phyloP scores from a whole-genome alignment of 305 asterid genomes.

The Fraxinus dipetala region DNA sequence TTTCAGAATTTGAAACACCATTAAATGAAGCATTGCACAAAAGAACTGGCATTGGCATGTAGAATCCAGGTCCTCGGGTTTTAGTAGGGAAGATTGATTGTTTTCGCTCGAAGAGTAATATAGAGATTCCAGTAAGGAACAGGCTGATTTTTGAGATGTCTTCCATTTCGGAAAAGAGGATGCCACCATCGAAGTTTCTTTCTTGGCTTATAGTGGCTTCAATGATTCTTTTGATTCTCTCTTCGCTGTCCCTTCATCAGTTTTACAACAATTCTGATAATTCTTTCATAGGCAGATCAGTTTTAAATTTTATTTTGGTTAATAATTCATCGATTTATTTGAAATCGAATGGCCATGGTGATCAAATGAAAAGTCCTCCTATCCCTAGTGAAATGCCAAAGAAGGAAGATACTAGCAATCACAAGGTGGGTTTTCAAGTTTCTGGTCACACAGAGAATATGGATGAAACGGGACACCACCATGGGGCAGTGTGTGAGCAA shows the following conservation, averaged over 20 bases:
- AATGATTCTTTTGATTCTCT: constrained; percentile 50
- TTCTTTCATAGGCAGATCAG: constrained; percentile 37
- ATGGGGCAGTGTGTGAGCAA: constrained; percentile 33
- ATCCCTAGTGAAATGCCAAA: constrained; percentile 14
- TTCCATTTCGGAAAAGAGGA: constrained; percentile 47
- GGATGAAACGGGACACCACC: constrained; percentile 23
- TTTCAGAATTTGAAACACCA: neutral
- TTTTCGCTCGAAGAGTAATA: neutral
- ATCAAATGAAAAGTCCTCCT: constrained; percentile 10
- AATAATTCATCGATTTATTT: constrained; percentile 33
- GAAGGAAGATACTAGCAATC: constrained; percentile 14
- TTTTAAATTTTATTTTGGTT: constrained; percentile 35
- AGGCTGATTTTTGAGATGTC: constrained; percentile 30
- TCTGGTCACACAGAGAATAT: constrained; percentile 1
- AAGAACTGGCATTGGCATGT: neutral
- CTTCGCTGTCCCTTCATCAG: constrained; percentile 47
- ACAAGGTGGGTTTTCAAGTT: constrained; percentile 12
- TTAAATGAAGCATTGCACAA: neutral
- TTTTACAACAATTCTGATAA: constrained; percentile 36
- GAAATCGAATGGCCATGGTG: constrained; percentile 9
- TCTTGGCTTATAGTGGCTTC: constrained; percentile 54
- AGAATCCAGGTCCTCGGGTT: constrained; percentile 1
- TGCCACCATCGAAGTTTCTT: constrained; percentile 47
- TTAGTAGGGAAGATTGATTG: neutral
- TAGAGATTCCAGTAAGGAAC: neutral